Evolutionary conservation across 2,329 filamentous ascomycete species (phyloP), one percentile per base, ranked within the genome.

Genomic region (Sporothrix globosa): DNA sequence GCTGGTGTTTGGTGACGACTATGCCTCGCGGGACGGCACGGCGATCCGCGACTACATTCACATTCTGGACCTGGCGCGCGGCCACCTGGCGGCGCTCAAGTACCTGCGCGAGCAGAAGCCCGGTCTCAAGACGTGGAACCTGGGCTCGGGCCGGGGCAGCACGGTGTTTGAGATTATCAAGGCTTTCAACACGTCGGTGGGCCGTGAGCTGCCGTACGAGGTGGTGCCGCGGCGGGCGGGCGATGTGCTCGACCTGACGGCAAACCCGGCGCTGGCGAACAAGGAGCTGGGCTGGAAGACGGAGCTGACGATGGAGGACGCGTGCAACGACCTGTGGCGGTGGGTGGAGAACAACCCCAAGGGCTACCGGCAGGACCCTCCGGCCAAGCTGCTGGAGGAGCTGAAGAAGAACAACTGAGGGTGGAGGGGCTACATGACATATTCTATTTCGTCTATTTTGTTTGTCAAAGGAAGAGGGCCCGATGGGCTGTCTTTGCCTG

Each of bases 11-110:
- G 96, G 96, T 73, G 91, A 97, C 75, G 94, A 99, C 84, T 99
- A 99, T 84, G 79, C 85, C 44, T 97, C 93, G 68, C 91, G 90
- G 76, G 94, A 97, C 79, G 94, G 94, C 74, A 97, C 94, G 68
- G 92, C 93, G 73, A 97, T 97, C 80, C 91, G 96, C 76, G 96
- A 99, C 83, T 99, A 99, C 86, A 97, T 99, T 81, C 94, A 97
- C 84, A 92, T 97, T 71, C 86, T 97, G 73, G 94, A 97, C 78
- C 89, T 97, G 30, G 92, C 94, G 60, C 87, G 87, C 73, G 94
- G 94, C 73, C 94, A 97, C 80, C 84, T 97, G 71, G 88, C 92
- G 72, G 96, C 96, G 27, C 90, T 99, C 75, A 93, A 96, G 83
- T 92, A 96, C 83, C 90, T 97, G 67, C 91, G 91, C 76, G 86